Evolutionary conservation across 306 rosid genomes (phyloP), one percentile per base, ranked within the genome.

Genomic region (Ormosia semicastrata): DNA sequence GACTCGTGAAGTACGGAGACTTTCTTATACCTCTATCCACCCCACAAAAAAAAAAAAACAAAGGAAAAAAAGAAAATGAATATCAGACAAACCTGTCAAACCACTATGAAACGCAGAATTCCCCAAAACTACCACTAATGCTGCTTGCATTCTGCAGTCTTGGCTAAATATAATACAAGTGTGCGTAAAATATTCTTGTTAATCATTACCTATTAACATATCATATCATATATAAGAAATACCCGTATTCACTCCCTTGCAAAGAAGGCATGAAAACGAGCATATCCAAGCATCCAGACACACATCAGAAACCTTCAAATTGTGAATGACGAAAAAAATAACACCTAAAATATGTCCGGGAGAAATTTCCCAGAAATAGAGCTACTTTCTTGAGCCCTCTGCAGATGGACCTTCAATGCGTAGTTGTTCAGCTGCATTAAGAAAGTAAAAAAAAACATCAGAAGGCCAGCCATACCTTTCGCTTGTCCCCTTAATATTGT

Each of bases 321-420:
- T 7, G 8, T 5, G 71, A n/a, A 17, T 2, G 56, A 43, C 7
- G 39, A 66, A 6, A 17, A 54, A 59, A 56, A 63, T 6, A 53
- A 2, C 66, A 64, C 68, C 73, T 47, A 81, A 72, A 71, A 77
- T 82, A 72, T 66, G 81, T 85, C 81, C 1, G 85, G 84, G 41
- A 68, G 84, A 68, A 65, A 82, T 15, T 59, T 80, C 36, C 86
- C 87, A 47, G 77, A 64, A 59, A 79, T 66, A 8, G 73, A 67
- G 71, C 43, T 79, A 59, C 18, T 80, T 60, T 70, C 77, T 73
- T 73, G 88, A 49, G 88, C 86, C 74, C 83, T 77, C 81, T 81
- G 86, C 66, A 85, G 78, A 82, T 85, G 86, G 36, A 85, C 81
- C 78, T 81, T 82, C n/a, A 85, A 77, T 13, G 86, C 64, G 73